Evolutionary conservation across 2,329 filamentous ascomycete genomes (phyloP).

Genomic region (Alternaria dauci): DNA sequence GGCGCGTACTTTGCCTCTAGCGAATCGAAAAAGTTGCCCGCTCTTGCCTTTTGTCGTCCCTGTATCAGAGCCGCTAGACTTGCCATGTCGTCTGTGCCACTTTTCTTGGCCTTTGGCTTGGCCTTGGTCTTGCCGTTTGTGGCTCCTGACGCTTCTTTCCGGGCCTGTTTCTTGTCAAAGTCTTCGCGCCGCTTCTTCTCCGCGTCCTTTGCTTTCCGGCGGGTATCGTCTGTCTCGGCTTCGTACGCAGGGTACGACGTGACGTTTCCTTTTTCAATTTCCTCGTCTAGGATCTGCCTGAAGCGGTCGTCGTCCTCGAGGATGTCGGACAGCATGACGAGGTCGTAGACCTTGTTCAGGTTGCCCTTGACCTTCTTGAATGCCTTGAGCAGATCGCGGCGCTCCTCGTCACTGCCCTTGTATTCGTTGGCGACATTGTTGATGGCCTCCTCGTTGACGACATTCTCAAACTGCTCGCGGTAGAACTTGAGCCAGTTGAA

Average conservation of each 20-base stretch:
- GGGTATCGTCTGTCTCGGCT: conserved; percentile 62
- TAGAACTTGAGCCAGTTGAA: conserved; percentile 96
- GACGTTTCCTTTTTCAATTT: conserved; percentile 75
- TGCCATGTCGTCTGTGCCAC: conserved; percentile 44
- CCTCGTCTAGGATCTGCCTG: conserved; percentile 78
- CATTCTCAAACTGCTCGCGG: conserved; percentile 79
- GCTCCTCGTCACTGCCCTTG: conserved; percentile 87
- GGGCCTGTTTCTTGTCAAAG: conserved; percentile 59
- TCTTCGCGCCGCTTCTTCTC: conserved; percentile 51
- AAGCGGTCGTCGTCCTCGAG: conserved; percentile 87
- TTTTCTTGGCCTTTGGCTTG: conserved; percentile 57
- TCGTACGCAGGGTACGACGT: conserved; percentile 73
- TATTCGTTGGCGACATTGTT: conserved; percentile 79
- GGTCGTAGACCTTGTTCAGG: conserved; percentile 79
- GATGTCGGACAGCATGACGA: conserved; percentile 86
- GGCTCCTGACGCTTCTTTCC: conserved; percentile 66
- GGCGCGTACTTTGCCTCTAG: conserved; percentile 49
- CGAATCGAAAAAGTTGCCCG: conserved; percentile 47
- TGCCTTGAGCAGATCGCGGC: conserved; percentile 75
- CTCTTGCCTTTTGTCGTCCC: conserved; percentile 45
- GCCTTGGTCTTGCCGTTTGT: conserved; percentile 36
- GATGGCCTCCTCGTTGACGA: conserved; percentile 78
- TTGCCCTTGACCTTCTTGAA: conserved; percentile 78
- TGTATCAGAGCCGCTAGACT: conserved; percentile 50
- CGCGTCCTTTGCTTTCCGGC: conserved; percentile 41